phyloP scores from a whole-genome alignment of 164 flowering plant genomes.

The Aristolochia fimbriata region DNA sequence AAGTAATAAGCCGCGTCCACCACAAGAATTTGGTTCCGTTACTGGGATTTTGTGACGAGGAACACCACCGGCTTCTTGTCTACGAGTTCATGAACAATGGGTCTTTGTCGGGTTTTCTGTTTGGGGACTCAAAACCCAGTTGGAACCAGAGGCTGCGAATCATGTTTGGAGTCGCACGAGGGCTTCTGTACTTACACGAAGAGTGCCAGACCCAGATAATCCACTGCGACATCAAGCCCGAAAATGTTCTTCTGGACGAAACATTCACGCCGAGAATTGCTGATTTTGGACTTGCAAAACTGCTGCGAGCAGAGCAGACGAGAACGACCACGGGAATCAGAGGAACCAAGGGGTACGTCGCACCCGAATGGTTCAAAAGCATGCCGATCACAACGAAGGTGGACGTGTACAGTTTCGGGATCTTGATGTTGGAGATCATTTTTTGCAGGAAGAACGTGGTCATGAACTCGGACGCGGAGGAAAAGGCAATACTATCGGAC shows the following conservation, averaged over 20 bases:
- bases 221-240: constrained; percentile 16
- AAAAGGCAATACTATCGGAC: constrained; percentile 9
- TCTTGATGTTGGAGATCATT: constrained; percentile 20
- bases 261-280: constrained; percentile 5
- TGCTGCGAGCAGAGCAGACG: constrained; percentile 16
- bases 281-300: constrained; percentile 19
- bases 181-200: constrained; percentile 16
- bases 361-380: constrained; percentile 28
- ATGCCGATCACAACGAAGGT: constrained; percentile 20
- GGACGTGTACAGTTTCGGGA: constrained; percentile 27
- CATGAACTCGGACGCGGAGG: neutral
- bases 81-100: constrained; percentile 15
- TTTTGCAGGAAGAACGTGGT: constrained; percentile 16
- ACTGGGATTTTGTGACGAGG: constrained; percentile 13
- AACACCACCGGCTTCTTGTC: constrained; percentile 7
- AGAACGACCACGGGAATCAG: constrained; percentile 15
- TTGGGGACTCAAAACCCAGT: constrained; percentile 3
- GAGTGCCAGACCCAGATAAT: constrained; percentile 14
- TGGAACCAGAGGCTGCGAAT: constrained; percentile 11
- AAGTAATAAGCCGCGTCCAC: constrained; percentile 10
- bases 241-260: constrained; percentile 11
- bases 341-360: constrained; percentile 16
- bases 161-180: constrained; percentile 11
- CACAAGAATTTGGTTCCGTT: constrained; percentile 14
- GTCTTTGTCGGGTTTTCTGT: constrained; percentile 12